phyloP scores from a whole-genome alignment of 2,329 filamentous ascomycete genomes.

The Pseudocercospora crystallina region DNA sequence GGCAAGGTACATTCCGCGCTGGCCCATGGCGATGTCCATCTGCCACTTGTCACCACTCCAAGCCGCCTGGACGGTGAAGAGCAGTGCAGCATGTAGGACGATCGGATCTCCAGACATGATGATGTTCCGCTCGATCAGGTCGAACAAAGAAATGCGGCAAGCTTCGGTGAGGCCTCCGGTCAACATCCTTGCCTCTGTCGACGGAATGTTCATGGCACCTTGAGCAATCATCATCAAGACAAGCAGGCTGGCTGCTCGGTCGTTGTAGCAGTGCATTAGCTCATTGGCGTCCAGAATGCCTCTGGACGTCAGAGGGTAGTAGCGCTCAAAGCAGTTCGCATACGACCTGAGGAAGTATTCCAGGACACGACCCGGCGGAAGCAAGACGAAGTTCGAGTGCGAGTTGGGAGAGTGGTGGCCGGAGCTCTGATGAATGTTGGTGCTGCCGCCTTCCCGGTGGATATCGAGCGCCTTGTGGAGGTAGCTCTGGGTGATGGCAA shows the following conservation, averaged over 20 bases:
- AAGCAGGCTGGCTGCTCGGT: conserved; percentile 64
- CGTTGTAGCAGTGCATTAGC: conserved; percentile 61
- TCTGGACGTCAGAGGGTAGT: conserved; percentile 62
- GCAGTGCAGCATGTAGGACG: conserved; percentile 63
- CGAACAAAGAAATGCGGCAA: conserved; percentile 70
- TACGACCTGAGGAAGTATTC: conserved; percentile 68
- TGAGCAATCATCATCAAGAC: conserved; percentile 72
- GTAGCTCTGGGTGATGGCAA: conserved; percentile 71
- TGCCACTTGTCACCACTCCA: conserved; percentile 78
- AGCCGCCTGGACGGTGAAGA: conserved; percentile 67
- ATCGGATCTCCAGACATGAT: conserved; percentile 65
- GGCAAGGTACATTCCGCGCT: conserved; percentile 70
- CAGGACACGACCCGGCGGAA: conserved; percentile 65
- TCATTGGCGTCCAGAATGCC: conserved; percentile 66
- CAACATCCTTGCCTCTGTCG: conserved; percentile 63
- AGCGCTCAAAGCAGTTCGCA: conserved; percentile 64
- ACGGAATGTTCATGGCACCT: conserved; percentile 65
- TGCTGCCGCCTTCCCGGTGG: conserved; percentile 50
- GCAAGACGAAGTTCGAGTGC: conserved; percentile 62
- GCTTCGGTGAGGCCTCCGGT: conserved; percentile 68
- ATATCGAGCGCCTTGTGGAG: conserved; percentile 70
- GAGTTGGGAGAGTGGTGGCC: conserved; percentile 46
- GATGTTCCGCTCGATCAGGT: conserved; percentile 70
- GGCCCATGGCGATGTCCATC: conserved; percentile 74
- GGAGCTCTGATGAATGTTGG: conserved; percentile 9